Evolutionary conservation across 23 red algal species (phyloP).

Genomic region (Pyropia yezoensis): DNA sequence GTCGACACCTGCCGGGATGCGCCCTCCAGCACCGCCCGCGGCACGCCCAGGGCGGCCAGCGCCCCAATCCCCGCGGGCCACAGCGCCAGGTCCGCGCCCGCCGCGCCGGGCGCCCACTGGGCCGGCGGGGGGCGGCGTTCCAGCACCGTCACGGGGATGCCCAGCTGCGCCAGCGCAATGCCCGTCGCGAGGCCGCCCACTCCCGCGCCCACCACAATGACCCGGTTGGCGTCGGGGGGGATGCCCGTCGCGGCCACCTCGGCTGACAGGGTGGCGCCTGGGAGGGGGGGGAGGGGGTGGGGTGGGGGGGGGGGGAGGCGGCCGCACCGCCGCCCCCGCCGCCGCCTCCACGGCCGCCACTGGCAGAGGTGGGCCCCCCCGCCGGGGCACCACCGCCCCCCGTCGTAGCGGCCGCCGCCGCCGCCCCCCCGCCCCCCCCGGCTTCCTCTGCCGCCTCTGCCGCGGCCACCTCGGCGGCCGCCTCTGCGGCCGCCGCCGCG

Average conservation of each 20-base stretch:
- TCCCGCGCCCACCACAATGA: conserved; percentile 40
- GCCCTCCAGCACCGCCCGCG: conserved; percentile 3
- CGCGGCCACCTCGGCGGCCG: too few species aligned
- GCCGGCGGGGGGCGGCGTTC: conserved; percentile 12
- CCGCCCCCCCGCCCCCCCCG: too few species aligned
- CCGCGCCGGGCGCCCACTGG: conserved; percentile 1
- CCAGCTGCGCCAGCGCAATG: conserved; percentile 10
- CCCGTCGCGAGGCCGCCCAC: conserved; percentile 38
- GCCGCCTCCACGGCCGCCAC: too few species aligned
- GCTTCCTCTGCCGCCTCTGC: too few species aligned
- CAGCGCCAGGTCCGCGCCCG: conserved; percentile 46
- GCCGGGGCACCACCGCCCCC: background rate
- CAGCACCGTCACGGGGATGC: conserved; percentile 21
- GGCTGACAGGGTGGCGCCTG: background rate
- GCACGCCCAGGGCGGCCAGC: conserved; percentile 23
- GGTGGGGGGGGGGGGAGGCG: background rate
- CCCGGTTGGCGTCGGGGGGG: background rate
- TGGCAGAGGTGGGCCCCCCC: background rate
- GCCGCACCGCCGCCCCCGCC: background rate
- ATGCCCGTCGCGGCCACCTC: background rate
- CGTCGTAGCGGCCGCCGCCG: too few species aligned
- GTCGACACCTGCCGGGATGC: conserved; percentile 18
- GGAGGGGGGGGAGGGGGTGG: background rate
- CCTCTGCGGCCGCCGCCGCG: too few species aligned
- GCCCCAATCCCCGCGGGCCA: conserved; percentile 43